Conservation (phyloP, 148 eudicot genomes). For the Spergularia marina region DNA sequence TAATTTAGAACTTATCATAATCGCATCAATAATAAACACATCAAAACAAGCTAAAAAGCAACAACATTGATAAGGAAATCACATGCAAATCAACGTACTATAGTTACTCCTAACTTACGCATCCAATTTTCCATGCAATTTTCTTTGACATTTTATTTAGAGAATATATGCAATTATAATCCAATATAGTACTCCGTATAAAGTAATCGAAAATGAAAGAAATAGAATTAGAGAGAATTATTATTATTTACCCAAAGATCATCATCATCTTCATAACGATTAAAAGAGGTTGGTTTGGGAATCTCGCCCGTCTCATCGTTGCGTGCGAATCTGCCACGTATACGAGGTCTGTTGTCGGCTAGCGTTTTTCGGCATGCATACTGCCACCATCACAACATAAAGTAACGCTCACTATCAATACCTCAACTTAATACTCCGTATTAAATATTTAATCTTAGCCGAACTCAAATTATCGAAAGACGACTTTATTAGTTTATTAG, state of each 20-base stretch:
- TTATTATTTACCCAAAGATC: conserved; percentile 55
- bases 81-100: background rate
- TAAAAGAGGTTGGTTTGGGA: conserved; percentile 48
- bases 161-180: background rate
- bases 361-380: conserved; percentile 94
- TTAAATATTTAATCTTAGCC: background rate
- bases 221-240: background rate
- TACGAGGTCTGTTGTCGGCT: conserved; percentile 85
- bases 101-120: background rate
- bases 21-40: conserved; percentile 9
- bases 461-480: too few species aligned
- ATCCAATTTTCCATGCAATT: background rate
- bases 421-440: background rate
- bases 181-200: background rate
- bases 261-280: conserved; percentile 60
- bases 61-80: conserved; percentile 15
- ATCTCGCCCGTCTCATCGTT: conserved; percentile 72
- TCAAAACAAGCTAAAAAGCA: background rate
- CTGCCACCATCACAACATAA: conserved; percentile 32
- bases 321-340: conserved; percentile 97
- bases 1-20: background rate
- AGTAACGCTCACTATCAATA: background rate
- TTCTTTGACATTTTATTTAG: background rate
- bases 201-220: background rate
- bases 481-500: background rate